Base-by-base conservation (phyloP, 2,329 filamentous ascomycete genomes). In the Botrytis paeoniae region DNA sequence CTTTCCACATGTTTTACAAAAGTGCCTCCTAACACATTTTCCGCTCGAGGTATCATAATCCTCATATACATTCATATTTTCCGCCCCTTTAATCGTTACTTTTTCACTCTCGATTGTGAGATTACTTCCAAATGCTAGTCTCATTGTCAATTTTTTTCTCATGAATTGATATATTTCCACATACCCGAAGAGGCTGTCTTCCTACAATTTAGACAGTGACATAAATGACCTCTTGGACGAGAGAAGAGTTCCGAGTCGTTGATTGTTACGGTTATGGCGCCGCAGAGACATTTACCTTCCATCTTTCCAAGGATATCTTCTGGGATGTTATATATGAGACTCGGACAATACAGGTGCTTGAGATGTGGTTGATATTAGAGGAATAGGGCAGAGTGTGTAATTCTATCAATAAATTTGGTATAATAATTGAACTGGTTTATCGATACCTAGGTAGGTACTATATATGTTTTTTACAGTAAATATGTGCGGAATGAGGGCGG, bases 161-260 rank as follows among this genome's bases (percentile, higher is more conserved):
- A 20, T 29, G 5, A 22, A 9, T 43, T 25, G 12, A 22, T 7
- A 22, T 3, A 8, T 1, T 48, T 8, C 2, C n/a, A 32, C 65
- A 35, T 29, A 69, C 65, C 65, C 7, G 65, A 69, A 4, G 65
- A 69, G 14, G 65, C 65, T 39, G 65, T 69, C 37, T 69, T 69
- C 9, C 4, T 69, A 16, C 48, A 87, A 74, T 87, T 88, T 48
- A 81, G 78, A 78, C 86, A 87, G 75, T 87, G 84, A 78, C 85
- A 87, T 12, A 86, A 78, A 75, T 85, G 83, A 2, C 85, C 85
- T 43, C 84, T 79, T 48, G 80, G 80, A 18, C 80, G 81, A 4
- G 37, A 54, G 77, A 86, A 87, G 35, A 86, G 83, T 29, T 86
- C 83, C 20, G 77, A 75, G 74, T 86, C 85, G 73, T 81, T 81